Conservation (phyloP, 345 rosid genomes). For the Linum usitatissimum region DNA sequence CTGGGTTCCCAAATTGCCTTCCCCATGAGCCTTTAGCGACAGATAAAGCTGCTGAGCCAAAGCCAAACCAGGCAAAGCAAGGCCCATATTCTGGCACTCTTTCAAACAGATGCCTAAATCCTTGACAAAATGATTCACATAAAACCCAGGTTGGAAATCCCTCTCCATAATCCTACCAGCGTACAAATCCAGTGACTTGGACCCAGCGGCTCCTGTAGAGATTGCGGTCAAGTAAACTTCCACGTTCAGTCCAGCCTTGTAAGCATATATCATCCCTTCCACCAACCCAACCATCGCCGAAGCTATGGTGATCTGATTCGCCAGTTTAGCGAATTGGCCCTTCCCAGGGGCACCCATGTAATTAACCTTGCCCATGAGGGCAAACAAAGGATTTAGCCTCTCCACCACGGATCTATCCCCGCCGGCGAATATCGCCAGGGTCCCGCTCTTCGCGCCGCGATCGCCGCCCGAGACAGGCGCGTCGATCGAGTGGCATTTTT, state of each 20-base stretch:
- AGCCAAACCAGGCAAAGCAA: slow-evolving; percentile 77
- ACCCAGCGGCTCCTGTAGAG: slow-evolving; percentile 62
- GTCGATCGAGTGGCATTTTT: slow-evolving; percentile 52
- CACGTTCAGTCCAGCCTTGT: slow-evolving; percentile 69
- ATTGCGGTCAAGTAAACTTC: slow-evolving; percentile 50
- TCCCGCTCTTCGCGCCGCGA: slow-evolving; percentile 60
- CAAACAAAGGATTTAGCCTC: slow-evolving; percentile 45
- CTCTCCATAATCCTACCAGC: slow-evolving; percentile 62
- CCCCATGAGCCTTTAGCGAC: slow-evolving; percentile 85
- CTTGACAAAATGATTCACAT: slow-evolving; percentile 73
- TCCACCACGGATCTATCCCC: slow-evolving; percentile 42
- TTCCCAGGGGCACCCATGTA: slow-evolving; percentile 76
- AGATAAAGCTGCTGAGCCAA: slow-evolving; percentile 84
- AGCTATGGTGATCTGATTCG: slow-evolving; percentile 70
- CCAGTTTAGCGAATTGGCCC: slow-evolving; percentile 74
- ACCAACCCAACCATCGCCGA: slow-evolving; percentile 77
- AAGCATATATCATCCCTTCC: slow-evolving; percentile 67
- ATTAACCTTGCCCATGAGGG: slow-evolving; percentile 58
- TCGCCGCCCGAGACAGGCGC: slow-evolving; percentile 80
- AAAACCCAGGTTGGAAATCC: slow-evolving; percentile 78
- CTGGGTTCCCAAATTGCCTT: slow-evolving; percentile 70
- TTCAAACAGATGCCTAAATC: slow-evolving; percentile 86
- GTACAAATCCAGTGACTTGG: slow-evolving; percentile 52
- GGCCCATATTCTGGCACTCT: slow-evolving; percentile 75
- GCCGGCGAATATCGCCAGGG: slow-evolving; percentile 66